Conservation (phyloP, 371 early-diverging fungal genomes). For the Smittium culicis region DNA sequence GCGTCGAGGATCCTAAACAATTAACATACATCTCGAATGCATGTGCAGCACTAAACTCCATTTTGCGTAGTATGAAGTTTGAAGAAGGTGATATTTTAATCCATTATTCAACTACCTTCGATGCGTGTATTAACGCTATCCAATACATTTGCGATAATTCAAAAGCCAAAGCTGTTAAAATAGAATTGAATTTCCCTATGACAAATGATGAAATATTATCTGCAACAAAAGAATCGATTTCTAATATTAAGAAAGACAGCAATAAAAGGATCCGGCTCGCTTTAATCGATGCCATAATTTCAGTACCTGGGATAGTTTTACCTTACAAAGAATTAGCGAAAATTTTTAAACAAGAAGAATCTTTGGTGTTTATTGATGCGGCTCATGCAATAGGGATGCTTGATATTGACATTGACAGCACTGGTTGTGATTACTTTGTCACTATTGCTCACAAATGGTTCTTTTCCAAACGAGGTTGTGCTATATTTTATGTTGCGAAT, state of each 20-base stretch:
- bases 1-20: background rate
- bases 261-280: conserved; percentile 1
- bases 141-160: background rate
- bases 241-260: background rate
- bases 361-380: background rate
- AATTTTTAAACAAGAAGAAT: background rate
- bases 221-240: background rate
- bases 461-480: background rate
- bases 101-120: background rate
- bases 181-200: background rate
- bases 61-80: background rate
- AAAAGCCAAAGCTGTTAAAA: background rate
- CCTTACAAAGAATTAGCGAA: too few species aligned
- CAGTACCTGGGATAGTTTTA: too few species aligned
- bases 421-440: background rate
- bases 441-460: conserved; percentile 6
- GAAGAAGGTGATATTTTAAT: background rate
- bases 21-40: background rate
- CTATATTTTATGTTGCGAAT: background rate
- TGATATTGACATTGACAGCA: conserved; percentile 1
- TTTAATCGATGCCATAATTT: too few species aligned
- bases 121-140: background rate
- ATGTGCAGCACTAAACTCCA: background rate
- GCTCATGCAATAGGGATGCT: conserved; percentile 3
- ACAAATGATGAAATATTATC: background rate